phyloP scores from a whole-genome alignment of 345 rosid genomes.

The Hevea brasiliensis region DNA sequence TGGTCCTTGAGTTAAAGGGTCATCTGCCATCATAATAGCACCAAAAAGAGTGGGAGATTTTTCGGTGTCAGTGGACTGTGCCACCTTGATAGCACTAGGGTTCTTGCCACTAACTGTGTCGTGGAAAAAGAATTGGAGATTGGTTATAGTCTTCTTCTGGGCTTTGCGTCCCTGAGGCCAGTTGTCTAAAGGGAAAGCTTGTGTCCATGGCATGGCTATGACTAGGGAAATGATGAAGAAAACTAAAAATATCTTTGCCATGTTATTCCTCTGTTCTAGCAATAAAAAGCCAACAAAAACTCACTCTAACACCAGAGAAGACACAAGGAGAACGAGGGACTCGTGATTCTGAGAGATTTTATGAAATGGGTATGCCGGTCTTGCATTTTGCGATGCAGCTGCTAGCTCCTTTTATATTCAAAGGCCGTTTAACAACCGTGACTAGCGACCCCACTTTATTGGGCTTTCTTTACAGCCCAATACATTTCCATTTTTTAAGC shows the following conservation, averaged over 20 bases:
- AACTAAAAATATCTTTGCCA: conserved; percentile 20
- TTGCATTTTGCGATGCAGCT: too few species aligned
- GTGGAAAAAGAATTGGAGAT: conserved; percentile 66
- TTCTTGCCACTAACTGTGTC: conserved; percentile 52
- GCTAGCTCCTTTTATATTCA: too few species aligned
- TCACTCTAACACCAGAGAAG: too few species aligned
- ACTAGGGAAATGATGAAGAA: conserved; percentile 17
- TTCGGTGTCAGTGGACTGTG: conserved; percentile 34
- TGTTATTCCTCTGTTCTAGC: background rate
- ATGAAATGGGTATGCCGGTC: too few species aligned
- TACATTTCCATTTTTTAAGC: too few species aligned
- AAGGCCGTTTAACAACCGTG: too few species aligned
- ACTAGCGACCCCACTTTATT: too few species aligned
- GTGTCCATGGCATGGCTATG: conserved; percentile 28
- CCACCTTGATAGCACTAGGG: conserved; percentile 52
- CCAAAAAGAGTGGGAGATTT: conserved; percentile 42
- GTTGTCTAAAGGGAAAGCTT: conserved; percentile 15
- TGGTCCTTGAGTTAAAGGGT: conserved; percentile 18
- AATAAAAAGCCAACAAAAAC: too few species aligned
- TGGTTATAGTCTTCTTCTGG: conserved; percentile 38
- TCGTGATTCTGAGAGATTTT: too few species aligned
- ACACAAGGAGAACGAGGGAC: too few species aligned
- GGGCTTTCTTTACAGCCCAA: too few species aligned
- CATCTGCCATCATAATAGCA: conserved; percentile 14
- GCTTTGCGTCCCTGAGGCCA: conserved; percentile 35